phyloP scores from a whole-genome alignment of 306 rosid genomes.

The Spatholobus suberectus region DNA sequence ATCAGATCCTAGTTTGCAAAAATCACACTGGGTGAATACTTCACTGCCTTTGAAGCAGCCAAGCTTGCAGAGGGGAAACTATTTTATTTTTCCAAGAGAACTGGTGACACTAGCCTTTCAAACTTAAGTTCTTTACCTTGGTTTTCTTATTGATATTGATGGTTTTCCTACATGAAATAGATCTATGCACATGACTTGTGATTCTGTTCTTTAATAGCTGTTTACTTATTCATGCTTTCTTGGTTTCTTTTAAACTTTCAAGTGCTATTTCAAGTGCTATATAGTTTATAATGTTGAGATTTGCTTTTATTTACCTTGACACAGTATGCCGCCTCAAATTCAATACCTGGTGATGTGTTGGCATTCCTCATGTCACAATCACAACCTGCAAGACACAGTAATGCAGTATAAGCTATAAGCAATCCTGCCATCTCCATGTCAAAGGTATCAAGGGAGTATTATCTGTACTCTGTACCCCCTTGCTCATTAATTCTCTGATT shows the following conservation, averaged over 20 bases:
- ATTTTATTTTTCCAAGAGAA: slow-evolving; percentile 46
- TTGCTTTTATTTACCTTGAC: slow-evolving; percentile 20
- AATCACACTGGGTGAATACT: slow-evolving; percentile 43
- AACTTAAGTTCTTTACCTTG: slow-evolving; percentile 8
- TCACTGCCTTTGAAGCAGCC: slow-evolving; percentile 54
- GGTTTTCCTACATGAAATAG: slow-evolving; percentile 3
- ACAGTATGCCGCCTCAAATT: slow-evolving; percentile 49
- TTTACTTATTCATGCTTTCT: slow-evolving; percentile 15
- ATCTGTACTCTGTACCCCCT: neutral
- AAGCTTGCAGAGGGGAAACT: slow-evolving; percentile 44
- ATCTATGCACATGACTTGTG: neutral
- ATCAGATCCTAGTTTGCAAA: slow-evolving; percentile 42
- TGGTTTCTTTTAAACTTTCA: neutral
- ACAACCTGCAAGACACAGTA: slow-evolving; percentile 44
- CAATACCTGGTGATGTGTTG: slow-evolving; percentile 41
- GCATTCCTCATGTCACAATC: slow-evolving; percentile 48
- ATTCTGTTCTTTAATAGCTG: neutral
- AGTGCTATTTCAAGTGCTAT: neutral
- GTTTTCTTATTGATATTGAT: slow-evolving; percentile 34
- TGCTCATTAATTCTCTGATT: slow-evolving; percentile 17
- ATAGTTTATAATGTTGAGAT: slow-evolving; percentile 10
- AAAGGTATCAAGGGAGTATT: slow-evolving; percentile 49
- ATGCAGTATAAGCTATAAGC: slow-evolving; percentile 44
- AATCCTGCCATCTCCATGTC: slow-evolving; percentile 46
- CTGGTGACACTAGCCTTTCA: slow-evolving; percentile 48